These are phyloP conservation scores for Aspergillus spinulosporus DNA, from an alignment of 2,329 filamentous ascomycete genomes.

Conservation along the genomic window DNA sequence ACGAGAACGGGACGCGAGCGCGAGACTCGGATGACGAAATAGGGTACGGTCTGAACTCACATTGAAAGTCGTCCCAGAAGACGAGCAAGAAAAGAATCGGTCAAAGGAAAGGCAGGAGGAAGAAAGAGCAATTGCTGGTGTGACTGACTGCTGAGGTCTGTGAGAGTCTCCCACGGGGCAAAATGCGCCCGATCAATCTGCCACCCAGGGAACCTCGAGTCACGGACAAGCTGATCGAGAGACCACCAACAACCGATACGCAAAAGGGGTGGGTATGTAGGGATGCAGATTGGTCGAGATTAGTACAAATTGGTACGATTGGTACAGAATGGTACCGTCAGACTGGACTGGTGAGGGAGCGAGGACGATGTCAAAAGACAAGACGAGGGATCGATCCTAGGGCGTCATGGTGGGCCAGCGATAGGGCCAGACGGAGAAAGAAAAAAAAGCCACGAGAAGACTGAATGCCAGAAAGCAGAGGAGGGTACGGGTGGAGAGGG, in stretches of 20 bases:
- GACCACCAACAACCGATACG: slow-evolving; percentile 11
- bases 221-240: slow-evolving; percentile 11
- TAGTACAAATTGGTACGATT: too few relatives aligned
- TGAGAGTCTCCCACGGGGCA: slow-evolving; percentile 18
- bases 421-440: slow-evolving; percentile 22
- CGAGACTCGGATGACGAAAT: slow-evolving; percentile 10
- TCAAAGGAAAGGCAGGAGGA: slow-evolving; percentile 1
- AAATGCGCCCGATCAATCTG: slow-evolving; percentile 21
- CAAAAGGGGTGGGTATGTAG: too few relatives aligned
- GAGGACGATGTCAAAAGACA: slow-evolving; percentile 19
- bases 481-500: slow-evolving; percentile 16
- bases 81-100: slow-evolving; percentile 8
- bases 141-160: slow-evolving; percentile 1
- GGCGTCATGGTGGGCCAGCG: slow-evolving; percentile 29
- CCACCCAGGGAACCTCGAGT: slow-evolving; percentile 17
- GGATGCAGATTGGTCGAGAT: too few relatives aligned
- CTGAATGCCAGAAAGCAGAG: background rate
- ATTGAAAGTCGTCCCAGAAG: background rate
- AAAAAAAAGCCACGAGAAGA: slow-evolving; percentile 21
- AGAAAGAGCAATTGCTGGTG: slow-evolving; percentile 15
- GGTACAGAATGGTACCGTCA: too few relatives aligned
- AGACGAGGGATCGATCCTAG: slow-evolving; percentile 17
- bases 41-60: slow-evolving; percentile 10
- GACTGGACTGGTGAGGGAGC: background rate
- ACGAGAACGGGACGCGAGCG: slow-evolving; percentile 12